A percentile compares a stretch with the other conserved stretches of the same genome.
phyloP scores from a whole-genome alignment of 2,329 filamentous ascomycete genomes.

The Diaporthe nobilis region DNA sequence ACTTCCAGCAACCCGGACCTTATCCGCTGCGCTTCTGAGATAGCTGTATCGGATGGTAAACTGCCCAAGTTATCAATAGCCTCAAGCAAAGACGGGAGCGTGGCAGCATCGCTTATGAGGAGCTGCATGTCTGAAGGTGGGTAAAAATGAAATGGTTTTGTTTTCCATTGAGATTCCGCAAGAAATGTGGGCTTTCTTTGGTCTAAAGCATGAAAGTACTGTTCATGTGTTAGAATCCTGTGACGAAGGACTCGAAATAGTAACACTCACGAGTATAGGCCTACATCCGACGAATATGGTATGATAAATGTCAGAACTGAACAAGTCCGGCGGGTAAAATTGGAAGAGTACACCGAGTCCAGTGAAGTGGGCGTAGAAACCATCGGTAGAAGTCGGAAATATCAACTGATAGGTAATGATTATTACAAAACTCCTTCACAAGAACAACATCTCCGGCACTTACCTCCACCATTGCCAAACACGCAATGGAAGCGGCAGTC shows the following conservation, averaged over 20 bases:
- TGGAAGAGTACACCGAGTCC: constrained; percentile 11
- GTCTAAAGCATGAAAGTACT: constrained; percentile 10
- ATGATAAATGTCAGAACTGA: constrained; percentile 8
- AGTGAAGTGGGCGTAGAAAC: background rate
- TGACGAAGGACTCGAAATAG: background rate
- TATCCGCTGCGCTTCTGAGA: background rate
- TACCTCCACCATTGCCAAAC: constrained; percentile 16
- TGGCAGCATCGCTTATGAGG: background rate
- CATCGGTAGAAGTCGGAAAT: background rate
- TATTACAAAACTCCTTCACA: background rate
- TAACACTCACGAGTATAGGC: background rate
- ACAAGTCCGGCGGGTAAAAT: constrained; percentile 1
- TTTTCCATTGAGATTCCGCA: background rate
- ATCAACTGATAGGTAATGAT: background rate
- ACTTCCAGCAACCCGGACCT: background rate
- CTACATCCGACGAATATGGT: constrained; percentile 16
- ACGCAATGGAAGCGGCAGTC: background rate
- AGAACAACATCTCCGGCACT: background rate
- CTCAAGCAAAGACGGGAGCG: background rate
- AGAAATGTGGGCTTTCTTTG: background rate
- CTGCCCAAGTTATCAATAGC: background rate
- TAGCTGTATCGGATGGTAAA: background rate
- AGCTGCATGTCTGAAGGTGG: constrained; percentile 11
- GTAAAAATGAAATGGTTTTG: background rate
- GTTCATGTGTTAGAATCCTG: background rate